Conservation (phyloP, 352 stramenopile genomes). For the Phytophthora rubi region DNA sequence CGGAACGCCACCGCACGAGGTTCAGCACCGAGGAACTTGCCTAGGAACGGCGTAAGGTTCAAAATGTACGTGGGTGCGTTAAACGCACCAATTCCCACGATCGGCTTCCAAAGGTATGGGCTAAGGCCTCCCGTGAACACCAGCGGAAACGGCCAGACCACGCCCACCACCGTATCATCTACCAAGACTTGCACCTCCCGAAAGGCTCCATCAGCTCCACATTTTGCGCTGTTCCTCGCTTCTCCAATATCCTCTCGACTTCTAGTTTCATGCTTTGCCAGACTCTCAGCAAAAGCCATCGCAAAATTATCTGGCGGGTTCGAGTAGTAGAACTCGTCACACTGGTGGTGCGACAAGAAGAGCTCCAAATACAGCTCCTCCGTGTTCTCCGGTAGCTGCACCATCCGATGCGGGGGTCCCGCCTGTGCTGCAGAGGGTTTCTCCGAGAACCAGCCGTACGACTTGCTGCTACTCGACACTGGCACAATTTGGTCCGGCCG, state of each 20-base stretch:
- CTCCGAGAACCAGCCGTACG: conserved; percentile 74
- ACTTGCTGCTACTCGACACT: conserved; percentile 49
- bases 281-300: conserved; percentile 22
- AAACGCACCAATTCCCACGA: conserved; percentile 76
- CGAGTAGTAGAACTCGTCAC: conserved; percentile 80
- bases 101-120: conserved; percentile 79
- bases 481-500: conserved; percentile 52
- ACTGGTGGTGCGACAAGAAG: conserved; percentile 77
- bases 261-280: conserved; percentile 36
- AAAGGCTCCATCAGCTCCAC: conserved; percentile 51
- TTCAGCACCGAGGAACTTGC: conserved; percentile 56
- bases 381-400: conserved; percentile 63
- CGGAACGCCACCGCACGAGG: conserved; percentile 65
- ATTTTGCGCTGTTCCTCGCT: conserved; percentile 3
- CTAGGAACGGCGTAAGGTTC: conserved; percentile 77
- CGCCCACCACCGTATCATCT: conserved; percentile 62
- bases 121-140: conserved; percentile 82
- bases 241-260: conserved; percentile 13
- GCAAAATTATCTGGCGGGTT: conserved; percentile 52
- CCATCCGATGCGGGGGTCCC: conserved; percentile 46
- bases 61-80: conserved; percentile 76
- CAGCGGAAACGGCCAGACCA: conserved; percentile 76
- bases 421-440: conserved; percentile 41
- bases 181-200: conserved; percentile 76
- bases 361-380: conserved; percentile 75